Conservation (phyloP, 495 filamentous ascomycete genomes). For the Coniosporium apollinis region DNA sequence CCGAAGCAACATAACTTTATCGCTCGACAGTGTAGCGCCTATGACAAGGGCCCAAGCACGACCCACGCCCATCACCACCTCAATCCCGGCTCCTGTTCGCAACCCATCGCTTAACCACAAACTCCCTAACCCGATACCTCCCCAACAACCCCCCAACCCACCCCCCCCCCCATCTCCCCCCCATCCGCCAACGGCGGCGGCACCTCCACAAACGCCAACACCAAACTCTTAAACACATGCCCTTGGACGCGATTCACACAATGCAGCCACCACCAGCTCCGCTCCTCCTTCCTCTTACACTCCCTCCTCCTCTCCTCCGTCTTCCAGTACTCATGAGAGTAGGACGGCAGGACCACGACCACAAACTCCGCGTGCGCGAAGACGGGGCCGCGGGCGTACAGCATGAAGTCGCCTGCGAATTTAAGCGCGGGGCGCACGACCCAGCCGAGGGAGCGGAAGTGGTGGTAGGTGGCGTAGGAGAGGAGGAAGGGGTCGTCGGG, state of each 20-base stretch:
- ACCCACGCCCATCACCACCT: too few relatives aligned
- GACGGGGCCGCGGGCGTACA: conserved; percentile 89
- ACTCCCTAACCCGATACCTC: conserved; percentile 65
- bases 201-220: conserved; percentile 80
- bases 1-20: too few relatives aligned
- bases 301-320: conserved; percentile 31
- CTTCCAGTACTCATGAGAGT: conserved; percentile 56
- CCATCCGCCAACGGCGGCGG: conserved; percentile 41
- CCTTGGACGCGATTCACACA: conserved; percentile 79
- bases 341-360: conserved; percentile 67
- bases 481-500: conserved; percentile 74
- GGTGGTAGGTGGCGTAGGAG: conserved; percentile 81
- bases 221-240: conserved; percentile 74
- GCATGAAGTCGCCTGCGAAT: conserved; percentile 81
- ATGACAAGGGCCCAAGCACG: too few relatives aligned
- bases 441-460: conserved; percentile 94
- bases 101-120: conserved; percentile 66
- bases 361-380: conserved; percentile 92
- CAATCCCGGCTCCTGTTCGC: conserved; percentile 62
- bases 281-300: conserved; percentile 31
- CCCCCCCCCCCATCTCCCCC: conserved; percentile 20
- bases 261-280: conserved; percentile 85
- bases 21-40: too few relatives aligned
- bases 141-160: conserved; percentile 44
- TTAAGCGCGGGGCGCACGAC: conserved; percentile 88